These are phyloP conservation scores for Nitzschia palea DNA, from an alignment of 108 stramenopile genomes.

Conservation along the genomic window DNA sequence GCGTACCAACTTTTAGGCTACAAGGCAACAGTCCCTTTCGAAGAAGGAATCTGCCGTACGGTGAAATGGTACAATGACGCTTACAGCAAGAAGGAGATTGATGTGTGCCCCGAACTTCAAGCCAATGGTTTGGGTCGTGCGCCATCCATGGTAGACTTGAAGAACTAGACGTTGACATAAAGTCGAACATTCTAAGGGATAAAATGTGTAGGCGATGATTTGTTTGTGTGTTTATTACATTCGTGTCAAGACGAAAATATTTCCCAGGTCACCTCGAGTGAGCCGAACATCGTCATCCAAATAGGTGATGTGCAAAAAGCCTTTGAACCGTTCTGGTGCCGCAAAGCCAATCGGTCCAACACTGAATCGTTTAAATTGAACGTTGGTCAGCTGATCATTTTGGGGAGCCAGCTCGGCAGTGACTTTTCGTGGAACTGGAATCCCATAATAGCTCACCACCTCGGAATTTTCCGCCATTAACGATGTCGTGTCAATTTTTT, in stretches of 20 bases:
- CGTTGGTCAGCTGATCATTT: slow-evolving; percentile 45
- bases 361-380: slow-evolving; percentile 50
- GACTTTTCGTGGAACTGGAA: slow-evolving; percentile 43
- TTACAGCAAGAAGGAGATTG: slow-evolving; percentile 55
- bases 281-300: slow-evolving; percentile 59
- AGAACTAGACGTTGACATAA: no score
- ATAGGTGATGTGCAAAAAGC: slow-evolving; percentile 52
- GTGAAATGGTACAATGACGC: slow-evolving; percentile 90
- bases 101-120: slow-evolving; percentile 69
- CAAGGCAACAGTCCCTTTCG: slow-evolving; percentile 85
- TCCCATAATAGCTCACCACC: slow-evolving; percentile 37
- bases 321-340: slow-evolving; percentile 53
- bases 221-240: slow-evolving; percentile 17
- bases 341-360: slow-evolving; percentile 52
- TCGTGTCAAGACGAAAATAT: slow-evolving; percentile 58
- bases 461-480: slow-evolving; percentile 52
- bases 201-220: not conserved
- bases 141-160: slow-evolving; percentile 49
- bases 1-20: slow-evolving; percentile 89
- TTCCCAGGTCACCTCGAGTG: slow-evolving; percentile 57
- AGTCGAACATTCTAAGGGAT: no score
- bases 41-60: slow-evolving; percentile 93
- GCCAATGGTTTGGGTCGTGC: slow-evolving; percentile 80
- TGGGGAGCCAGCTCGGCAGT: slow-evolving; percentile 43
- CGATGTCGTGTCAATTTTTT: slow-evolving; percentile 44